Evolutionary conservation across 768 basidiomycete species (phyloP).

Genomic region (Glaciozyma martinii): DNA sequence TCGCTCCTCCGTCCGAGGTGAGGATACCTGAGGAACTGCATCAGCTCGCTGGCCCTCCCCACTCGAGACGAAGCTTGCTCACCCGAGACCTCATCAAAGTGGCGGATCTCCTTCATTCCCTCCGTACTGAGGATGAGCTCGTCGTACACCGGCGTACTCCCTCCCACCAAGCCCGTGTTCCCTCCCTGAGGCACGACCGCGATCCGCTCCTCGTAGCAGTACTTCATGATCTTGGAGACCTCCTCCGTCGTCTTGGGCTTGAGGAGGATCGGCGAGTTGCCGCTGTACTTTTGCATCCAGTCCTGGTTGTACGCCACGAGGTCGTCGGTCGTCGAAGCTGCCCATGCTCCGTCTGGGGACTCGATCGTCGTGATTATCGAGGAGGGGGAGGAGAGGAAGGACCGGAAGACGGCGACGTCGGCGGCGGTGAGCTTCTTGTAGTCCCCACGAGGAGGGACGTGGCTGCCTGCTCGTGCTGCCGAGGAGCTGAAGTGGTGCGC

Average conservation of each 20-base stretch:
- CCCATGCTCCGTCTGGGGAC: constrained; percentile 14
- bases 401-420: constrained; percentile 38
- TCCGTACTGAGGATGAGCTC: constrained; percentile 67
- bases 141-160: constrained; percentile 76
- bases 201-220: constrained; percentile 70
- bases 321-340: constrained; percentile 44
- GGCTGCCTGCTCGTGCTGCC: neutral
- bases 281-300: constrained; percentile 65
- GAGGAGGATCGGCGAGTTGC: constrained; percentile 72
- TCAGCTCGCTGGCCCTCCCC: neutral
- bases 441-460: constrained; percentile 20
- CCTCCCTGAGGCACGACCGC: constrained; percentile 96
- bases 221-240: constrained; percentile 77
- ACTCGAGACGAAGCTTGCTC: neutral
- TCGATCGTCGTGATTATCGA: constrained; percentile 39
- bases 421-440: constrained; percentile 34
- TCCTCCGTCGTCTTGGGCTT: constrained; percentile 80
- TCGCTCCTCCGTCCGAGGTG: constrained; percentile 87
- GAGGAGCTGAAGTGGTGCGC: neutral
- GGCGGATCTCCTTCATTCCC: constrained; percentile 58
- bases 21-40: constrained; percentile 49
- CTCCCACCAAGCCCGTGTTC: constrained; percentile 92
- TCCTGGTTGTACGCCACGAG: constrained; percentile 74
- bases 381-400: constrained; percentile 38
- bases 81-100: constrained; percentile 45